Evolutionary conservation across 192 early-diverging fungal genomes (phyloP), one percentile per base, ranked within the genome.

Genomic region (Phycomyces nitens): DNA sequence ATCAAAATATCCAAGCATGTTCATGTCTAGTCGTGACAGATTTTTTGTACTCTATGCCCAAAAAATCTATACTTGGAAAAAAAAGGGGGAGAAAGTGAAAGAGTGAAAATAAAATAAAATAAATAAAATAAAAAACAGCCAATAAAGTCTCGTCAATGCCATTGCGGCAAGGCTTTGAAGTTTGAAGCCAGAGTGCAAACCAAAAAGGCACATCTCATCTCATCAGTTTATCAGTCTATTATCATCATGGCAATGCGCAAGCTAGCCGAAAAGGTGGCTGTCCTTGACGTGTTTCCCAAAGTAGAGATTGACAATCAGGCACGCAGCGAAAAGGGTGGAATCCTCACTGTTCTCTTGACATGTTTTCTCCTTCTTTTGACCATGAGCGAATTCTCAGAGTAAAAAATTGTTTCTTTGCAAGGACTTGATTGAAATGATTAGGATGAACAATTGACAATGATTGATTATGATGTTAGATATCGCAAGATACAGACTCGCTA

Each of bases 221-320:
- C 29, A 34, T 34, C 29, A 34, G 29, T 34, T 34, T 34, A 34
- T 34, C 29, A 34, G 29, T 34, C 29, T 34, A 5, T 34, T 34
- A 34, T 34, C 2, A 34, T 5, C 7, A 34, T 34, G 29, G 29
- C 29, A 34, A 47, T 63, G 21, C 52, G 62, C 41, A 40, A 53
- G n/a, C 24, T 63, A 3, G 21, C 38, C 24, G 39, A 53, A 23
- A 63, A 53, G 21, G 62, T 51, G 23, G 27, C 39, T 40, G 11
- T 38, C 20, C n/a, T 90, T 39, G 94, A 97, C 79, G 94, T 89
- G 10, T 97, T 97, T 63, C 89, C 88, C 16, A 97, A 97, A 73
- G 86, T 95, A 47, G 94, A 97, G 61, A 69, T 75, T 24, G 86
- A 88, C 43, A 88, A 91, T 63, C 88, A 92, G 58, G 72, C 85